Evolutionary conservation across 768 basidiomycete genomes (phyloP), one percentile per base, ranked within the genome.

Genomic region (Suillus weaverae): DNA sequence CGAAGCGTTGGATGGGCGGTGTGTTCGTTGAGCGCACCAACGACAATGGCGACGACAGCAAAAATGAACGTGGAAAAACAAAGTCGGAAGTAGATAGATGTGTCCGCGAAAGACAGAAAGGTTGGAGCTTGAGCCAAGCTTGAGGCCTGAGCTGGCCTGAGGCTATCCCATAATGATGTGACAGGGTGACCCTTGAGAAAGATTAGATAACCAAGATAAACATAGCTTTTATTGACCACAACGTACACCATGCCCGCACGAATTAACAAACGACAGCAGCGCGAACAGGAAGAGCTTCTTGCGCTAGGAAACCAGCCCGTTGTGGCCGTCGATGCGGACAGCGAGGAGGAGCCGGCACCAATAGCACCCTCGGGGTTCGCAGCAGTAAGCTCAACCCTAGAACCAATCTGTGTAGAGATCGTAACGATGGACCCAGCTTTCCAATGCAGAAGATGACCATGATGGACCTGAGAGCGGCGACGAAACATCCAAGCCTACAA

Each of bases 231-330:
- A 51, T 51, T 54, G 5, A 54, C 53, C 53, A 54, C 53, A 35
- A 30, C 33, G 13, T 56, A 36, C 20, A 7, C 51, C 11, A 92
- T 91, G 91, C 82, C 90, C 63, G 86, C 90, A 26, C 83, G 90
- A 67, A 77, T 90, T 44, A 95, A 86, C 77, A 96, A 94, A 77
- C 84, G 95, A 56, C 94, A 95, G 75, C 92, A 95, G 71, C 81
- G 94, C 54, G 92, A 94, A 71, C 82, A 88, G 30, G 92, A 95
- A 65, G 92, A 96, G 68, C 84, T 96, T 2, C 81, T 86, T 41
- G 83, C 85, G 1, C 81, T 89, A 44, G 70, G 77, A 2, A 70
- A 77, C 16, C 73, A 69, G 5, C 72, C 68, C 22, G 75, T 73
- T 1, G 64, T 62, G 11, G 33, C 67, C 13, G 61, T 55, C 20